These are phyloP conservation scores for Fonsecaea pedrosoi DNA, from an alignment of 2,329 filamentous ascomycete genomes.

Conservation along the genomic window DNA sequence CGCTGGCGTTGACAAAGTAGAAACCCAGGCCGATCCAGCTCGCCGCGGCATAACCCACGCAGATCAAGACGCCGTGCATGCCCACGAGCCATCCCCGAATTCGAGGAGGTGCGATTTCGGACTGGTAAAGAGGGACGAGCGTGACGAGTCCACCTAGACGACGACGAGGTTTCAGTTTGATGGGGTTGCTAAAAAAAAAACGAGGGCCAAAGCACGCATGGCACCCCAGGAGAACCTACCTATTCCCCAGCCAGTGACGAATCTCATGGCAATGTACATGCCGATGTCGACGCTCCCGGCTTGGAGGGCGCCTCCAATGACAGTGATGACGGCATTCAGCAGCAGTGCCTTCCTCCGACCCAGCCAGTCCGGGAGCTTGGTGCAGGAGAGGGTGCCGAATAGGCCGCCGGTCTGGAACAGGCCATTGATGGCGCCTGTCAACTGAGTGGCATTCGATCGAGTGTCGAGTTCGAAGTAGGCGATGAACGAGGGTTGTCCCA, in stretches of 20 bases:
- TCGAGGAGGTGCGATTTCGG: slow-evolving; percentile 30
- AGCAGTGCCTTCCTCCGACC: slow-evolving; percentile 40
- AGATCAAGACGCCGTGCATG: slow-evolving; percentile 29
- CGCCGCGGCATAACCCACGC: slow-evolving; percentile 27
- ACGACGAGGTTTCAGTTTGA: not conserved
- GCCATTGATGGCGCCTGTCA: slow-evolving; percentile 42
- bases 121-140: slow-evolving; percentile 30
- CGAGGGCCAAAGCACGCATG: too few relatives aligned
- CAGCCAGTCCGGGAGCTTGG: slow-evolving; percentile 10
- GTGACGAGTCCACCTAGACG: slow-evolving; percentile 19
- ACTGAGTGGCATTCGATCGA: slow-evolving; percentile 48
- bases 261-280: slow-evolving; percentile 30
- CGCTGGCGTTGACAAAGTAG: slow-evolving; percentile 28
- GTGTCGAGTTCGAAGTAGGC: slow-evolving; percentile 50
- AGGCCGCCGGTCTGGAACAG: slow-evolving; percentile 19
- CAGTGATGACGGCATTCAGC: slow-evolving; percentile 40
- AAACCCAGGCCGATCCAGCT: slow-evolving; percentile 32
- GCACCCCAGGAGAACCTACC: not conserved
- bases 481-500: slow-evolving; percentile 55
- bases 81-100: slow-evolving; percentile 34
- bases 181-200: too few relatives aligned
- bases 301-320: slow-evolving; percentile 32
- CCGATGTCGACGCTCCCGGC: slow-evolving; percentile 26
- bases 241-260: slow-evolving; percentile 26
- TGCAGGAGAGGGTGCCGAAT: slow-evolving; percentile 41